A percentile compares a stretch with the other conserved stretches of the same genome.
These are phyloP conservation scores for Cytospora chrysosperma DNA, from an alignment of 2,329 filamentous ascomycete genomes.

Conservation along the genomic window DNA sequence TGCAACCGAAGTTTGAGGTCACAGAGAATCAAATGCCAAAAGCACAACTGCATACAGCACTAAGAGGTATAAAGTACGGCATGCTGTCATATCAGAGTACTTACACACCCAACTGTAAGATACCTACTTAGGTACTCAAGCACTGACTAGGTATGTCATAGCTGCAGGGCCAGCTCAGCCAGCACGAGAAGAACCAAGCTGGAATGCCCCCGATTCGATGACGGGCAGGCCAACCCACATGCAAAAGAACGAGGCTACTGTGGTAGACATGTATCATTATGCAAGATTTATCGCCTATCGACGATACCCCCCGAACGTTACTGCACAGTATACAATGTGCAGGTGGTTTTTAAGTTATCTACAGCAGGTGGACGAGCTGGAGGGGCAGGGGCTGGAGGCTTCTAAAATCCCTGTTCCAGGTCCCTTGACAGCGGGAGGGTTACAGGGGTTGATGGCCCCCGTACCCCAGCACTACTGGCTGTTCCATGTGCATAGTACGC, in stretches of 20 bases:
- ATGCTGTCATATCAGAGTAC: not conserved
- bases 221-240: not conserved
- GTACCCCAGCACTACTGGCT: not conserved
- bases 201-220: not conserved
- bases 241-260: not conserved
- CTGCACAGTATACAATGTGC: not conserved
- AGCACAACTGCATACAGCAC: too few relatives aligned
- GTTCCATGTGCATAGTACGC: too few relatives aligned
- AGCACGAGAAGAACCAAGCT: not conserved
- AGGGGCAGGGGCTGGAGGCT: not conserved
- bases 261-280: not conserved
- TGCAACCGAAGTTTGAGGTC: not conserved
- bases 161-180: not conserved
- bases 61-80: too few relatives aligned
- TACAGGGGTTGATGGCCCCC: not conserved
- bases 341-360: not conserved
- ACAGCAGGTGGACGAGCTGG: not conserved
- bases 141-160: too few relatives aligned
- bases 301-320: not conserved
- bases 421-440: not conserved
- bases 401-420: not conserved
- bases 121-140: too few relatives aligned
- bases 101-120: not conserved
- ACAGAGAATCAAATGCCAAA: not conserved
- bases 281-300: not conserved